These are phyloP conservation scores for Pseudopithomyces chartarum DNA, from an alignment of 2,329 filamentous ascomycete species.

Conservation along the genomic window DNA sequence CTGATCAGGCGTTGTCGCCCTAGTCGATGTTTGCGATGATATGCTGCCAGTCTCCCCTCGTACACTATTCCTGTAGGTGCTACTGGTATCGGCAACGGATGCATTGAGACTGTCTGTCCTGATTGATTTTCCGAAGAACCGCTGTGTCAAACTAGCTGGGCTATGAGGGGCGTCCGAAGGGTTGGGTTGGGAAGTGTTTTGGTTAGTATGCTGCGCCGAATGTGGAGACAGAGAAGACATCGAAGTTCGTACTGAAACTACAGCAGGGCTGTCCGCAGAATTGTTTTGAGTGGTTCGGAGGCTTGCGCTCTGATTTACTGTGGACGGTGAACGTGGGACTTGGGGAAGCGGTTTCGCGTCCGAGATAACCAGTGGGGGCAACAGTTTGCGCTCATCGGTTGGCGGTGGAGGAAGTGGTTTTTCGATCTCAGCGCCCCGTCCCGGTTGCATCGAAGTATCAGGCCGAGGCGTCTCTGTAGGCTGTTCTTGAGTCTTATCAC, in stretches of 20 bases:
- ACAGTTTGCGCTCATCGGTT: constrained; percentile 43
- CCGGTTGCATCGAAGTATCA: constrained; percentile 17
- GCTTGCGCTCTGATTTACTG: constrained; percentile 22
- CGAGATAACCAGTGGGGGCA: constrained; percentile 50
- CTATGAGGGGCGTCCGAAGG: constrained; percentile 38
- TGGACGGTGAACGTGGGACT: constrained; percentile 57
- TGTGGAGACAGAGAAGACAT: constrained; percentile 52
- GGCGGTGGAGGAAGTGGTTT: constrained; percentile 46
- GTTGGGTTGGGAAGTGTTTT: constrained; percentile 31
- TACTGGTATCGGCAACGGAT: constrained; percentile 77
- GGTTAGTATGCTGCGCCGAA: constrained; percentile 32
- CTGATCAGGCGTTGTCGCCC: constrained; percentile 84
- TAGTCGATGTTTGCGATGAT: constrained; percentile 80
- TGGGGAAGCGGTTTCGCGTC: constrained; percentile 72
- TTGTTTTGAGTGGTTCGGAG: constrained; percentile 26
- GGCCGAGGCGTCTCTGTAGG: constrained; percentile 15
- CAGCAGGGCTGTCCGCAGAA: constrained; percentile 38
- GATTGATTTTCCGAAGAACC: constrained; percentile 31
- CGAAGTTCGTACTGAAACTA: constrained; percentile 53
- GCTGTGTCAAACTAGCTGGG: constrained; percentile 40
- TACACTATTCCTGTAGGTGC: constrained; percentile 73
- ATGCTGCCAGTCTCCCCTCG: constrained; percentile 82
- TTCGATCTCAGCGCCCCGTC: constrained; percentile 33
- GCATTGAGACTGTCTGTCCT: constrained; percentile 69
- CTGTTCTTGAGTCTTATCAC: constrained; percentile 15